Evolutionary conservation across 2,329 filamentous ascomycete species (phyloP).

Genomic region (Penicillium fuscoglaucum): DNA sequence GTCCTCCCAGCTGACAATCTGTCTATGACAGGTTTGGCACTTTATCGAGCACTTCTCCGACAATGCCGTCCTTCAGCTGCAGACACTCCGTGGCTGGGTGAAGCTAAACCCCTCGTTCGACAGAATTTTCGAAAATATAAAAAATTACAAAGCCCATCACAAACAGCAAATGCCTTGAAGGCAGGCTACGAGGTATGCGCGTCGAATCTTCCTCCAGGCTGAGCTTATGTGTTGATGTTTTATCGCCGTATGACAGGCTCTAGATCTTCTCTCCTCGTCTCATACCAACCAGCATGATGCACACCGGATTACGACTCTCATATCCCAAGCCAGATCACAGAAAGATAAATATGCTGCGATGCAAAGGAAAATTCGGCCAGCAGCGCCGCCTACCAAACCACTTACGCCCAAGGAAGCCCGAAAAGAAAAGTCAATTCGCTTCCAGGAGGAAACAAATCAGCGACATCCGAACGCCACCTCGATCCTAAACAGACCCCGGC

Average conservation of each 20-base stretch:
- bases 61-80: conserved; percentile 39
- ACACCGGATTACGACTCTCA: conserved; percentile 27
- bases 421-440: conserved; percentile 28
- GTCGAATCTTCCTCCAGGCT: not conserved
- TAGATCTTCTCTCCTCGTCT: conserved; percentile 40
- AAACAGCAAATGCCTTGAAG: conserved; percentile 40
- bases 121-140: conserved; percentile 43
- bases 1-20: not conserved
- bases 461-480: conserved; percentile 37
- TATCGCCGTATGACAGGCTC: conserved; percentile 28
- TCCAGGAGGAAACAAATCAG: conserved; percentile 30
- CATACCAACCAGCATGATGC: conserved; percentile 30
- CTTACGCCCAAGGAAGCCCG: conserved; percentile 23
- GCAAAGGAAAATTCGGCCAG: conserved; percentile 21
- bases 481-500: conserved; percentile 39
- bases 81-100: conserved; percentile 23
- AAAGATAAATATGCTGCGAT: conserved; percentile 24
- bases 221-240: not conserved
- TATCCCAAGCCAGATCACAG: conserved; percentile 27
- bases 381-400: conserved; percentile 22
- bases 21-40: conserved; percentile 39
- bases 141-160: conserved; percentile 40
- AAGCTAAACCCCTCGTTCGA: conserved; percentile 34
- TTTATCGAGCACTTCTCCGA: conserved; percentile 48
- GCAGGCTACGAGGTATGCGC: conserved; percentile 44